Conservation (phyloP, 2,329 filamentous ascomycete genomes). For the Thyridium curvatum region DNA sequence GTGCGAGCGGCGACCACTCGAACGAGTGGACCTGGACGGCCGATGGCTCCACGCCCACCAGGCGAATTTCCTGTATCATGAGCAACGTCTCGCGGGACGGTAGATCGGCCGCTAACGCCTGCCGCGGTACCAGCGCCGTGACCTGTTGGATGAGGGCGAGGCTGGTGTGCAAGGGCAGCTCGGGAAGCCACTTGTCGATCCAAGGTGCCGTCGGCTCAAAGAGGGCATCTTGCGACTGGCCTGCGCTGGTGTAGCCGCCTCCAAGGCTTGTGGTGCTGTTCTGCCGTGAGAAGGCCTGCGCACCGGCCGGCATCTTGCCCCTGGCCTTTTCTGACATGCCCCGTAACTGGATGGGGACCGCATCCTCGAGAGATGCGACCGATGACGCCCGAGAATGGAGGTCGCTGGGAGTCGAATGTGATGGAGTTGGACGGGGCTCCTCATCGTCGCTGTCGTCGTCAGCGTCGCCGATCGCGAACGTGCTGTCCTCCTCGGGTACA, state of each 20-base stretch:
- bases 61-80: slow-evolving; percentile 52
- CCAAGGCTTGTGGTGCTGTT: slow-evolving; percentile 81
- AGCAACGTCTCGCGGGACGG: slow-evolving; percentile 27
- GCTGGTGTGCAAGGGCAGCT: slow-evolving; percentile 81
- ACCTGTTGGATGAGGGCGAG: slow-evolving; percentile 69
- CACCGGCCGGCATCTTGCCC: slow-evolving; percentile 86
- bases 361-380: slow-evolving; percentile 65
- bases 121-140: slow-evolving; percentile 47
- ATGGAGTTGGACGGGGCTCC: slow-evolving; percentile 48
- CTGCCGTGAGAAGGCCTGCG: slow-evolving; percentile 78
- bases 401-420: slow-evolving; percentile 54
- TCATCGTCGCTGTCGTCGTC: slow-evolving; percentile 61
- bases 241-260: slow-evolving; percentile 23
- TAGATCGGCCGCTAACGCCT: slow-evolving; percentile 35
- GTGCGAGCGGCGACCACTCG: slow-evolving; percentile 83
- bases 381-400: slow-evolving; percentile 61
- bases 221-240: slow-evolving; percentile 46
- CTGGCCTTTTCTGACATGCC: slow-evolving; percentile 97
- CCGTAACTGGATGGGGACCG: slow-evolving; percentile 72
- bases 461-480: slow-evolving; percentile 49
- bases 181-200: slow-evolving; percentile 92
- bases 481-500: slow-evolving; percentile 58
- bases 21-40: slow-evolving; percentile 76
- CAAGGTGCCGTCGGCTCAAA: slow-evolving; percentile 79
- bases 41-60: slow-evolving; percentile 69